Percentiles rank a stretch among this genome's conserved stretches.
Evolutionary conservation across 2,329 filamentous ascomycete genomes (phyloP).

Genomic region (Exserohilum rostratum): DNA sequence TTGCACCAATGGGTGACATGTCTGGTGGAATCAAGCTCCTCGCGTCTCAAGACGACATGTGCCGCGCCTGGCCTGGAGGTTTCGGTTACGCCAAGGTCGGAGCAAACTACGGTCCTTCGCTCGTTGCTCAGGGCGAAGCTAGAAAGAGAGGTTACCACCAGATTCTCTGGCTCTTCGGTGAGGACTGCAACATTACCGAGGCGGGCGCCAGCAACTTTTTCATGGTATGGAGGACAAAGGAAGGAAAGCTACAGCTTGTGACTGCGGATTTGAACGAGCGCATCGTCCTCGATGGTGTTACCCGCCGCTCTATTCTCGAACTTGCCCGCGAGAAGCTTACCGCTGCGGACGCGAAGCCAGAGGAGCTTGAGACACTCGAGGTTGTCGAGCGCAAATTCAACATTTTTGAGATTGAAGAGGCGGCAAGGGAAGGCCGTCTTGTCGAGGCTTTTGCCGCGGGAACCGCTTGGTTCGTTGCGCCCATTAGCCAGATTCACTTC

Average conservation of each 20-base stretch:
- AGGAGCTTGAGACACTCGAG: slow-evolving; percentile 58
- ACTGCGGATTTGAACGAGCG: slow-evolving; percentile 83
- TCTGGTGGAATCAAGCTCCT: slow-evolving; percentile 67
- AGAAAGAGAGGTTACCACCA: slow-evolving; percentile 77
- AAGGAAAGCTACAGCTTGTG: slow-evolving; percentile 71
- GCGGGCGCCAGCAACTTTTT: slow-evolving; percentile 94
- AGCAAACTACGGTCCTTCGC: slow-evolving; percentile 87
- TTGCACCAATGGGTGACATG: slow-evolving; percentile 52
- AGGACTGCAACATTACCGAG: slow-evolving; percentile 80
- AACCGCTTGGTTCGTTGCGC: slow-evolving; percentile 68
- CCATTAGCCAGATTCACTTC: slow-evolving; percentile 54
- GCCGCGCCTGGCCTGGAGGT: slow-evolving; percentile 90
- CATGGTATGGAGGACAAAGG: slow-evolving; percentile 73
- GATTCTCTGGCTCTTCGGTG: slow-evolving; percentile 90
- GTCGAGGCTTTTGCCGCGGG: slow-evolving; percentile 86
- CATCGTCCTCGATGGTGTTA: slow-evolving; percentile 87
- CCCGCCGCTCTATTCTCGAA: slow-evolving; percentile 79
- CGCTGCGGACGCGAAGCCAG: slow-evolving; percentile 22
- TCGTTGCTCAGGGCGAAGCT: slow-evolving; percentile 80
- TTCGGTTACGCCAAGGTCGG: slow-evolving; percentile 93
- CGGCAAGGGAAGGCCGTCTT: slow-evolving; percentile 74
- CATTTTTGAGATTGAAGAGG: slow-evolving; percentile 77
- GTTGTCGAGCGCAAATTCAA: slow-evolving; percentile 83
- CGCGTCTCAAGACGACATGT: slow-evolving; percentile 79
- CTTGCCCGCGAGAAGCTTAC: slow-evolving; percentile 69